A percentile compares a stretch with the other conserved stretches of the same genome.
Evolutionary conservation across 2,329 filamentous ascomycete genomes (phyloP).

Genomic region (Thelonectria discophora): DNA sequence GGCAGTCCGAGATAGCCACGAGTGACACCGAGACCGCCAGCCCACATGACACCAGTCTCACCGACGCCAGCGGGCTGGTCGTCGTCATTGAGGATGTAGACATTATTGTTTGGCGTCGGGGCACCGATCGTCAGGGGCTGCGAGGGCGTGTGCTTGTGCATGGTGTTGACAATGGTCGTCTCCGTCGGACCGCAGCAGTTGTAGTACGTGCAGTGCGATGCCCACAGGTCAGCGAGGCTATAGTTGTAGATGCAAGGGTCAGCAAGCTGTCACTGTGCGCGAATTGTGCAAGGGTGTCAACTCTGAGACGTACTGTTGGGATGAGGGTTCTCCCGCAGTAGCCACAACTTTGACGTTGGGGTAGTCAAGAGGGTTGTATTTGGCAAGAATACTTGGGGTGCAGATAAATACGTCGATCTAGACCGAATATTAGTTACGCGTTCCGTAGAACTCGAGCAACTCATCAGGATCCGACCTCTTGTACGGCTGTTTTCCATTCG

Average conservation of each 20-base stretch:
- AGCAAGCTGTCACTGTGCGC: neutral
- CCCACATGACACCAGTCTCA: constrained; percentile 64
- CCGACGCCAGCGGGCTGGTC: constrained; percentile 56
- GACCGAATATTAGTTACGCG: neutral
- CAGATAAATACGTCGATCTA: constrained; percentile 64
- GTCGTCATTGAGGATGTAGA: constrained; percentile 63
- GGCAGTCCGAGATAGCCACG: constrained; percentile 64
- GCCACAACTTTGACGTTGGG: constrained; percentile 61
- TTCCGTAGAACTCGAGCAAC: neutral
- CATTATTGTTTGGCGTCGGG: constrained; percentile 64
- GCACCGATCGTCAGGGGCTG: constrained; percentile 63
- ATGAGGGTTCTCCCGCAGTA: constrained; percentile 63
- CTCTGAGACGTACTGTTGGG: constrained; percentile 48
- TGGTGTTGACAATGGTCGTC: constrained; percentile 67
- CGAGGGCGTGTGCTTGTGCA: constrained; percentile 47
- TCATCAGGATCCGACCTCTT: constrained; percentile 46
- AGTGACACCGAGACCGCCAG: constrained; percentile 61
- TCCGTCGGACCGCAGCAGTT: constrained; percentile 70
- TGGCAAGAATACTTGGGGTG: constrained; percentile 64
- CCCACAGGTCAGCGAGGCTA: constrained; percentile 63
- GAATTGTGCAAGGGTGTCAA: neutral
- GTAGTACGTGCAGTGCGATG: constrained; percentile 56
- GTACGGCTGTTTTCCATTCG: constrained; percentile 57
- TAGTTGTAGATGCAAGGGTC: neutral
- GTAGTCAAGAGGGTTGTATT: constrained; percentile 55